Conservation (phyloP, 768 basidiomycete species). For the Omphalotus guepiniiformis region DNA sequence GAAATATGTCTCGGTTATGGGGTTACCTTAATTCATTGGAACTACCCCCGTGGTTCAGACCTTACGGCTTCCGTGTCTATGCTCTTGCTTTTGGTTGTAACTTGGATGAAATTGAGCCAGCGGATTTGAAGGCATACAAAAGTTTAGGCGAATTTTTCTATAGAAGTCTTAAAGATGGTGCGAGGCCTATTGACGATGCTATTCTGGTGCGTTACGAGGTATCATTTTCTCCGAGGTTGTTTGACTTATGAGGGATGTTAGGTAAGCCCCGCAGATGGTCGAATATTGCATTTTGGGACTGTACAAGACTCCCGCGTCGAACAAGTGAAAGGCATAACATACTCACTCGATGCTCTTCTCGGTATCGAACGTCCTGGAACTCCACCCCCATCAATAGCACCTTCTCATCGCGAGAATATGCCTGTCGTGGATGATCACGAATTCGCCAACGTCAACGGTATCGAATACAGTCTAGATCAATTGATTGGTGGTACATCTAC, state of each 20-base stretch:
- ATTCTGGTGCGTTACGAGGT: constrained; percentile 51
- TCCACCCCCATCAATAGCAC: constrained; percentile 35
- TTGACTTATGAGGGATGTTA: constrained; percentile 21
- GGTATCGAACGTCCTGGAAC: constrained; percentile 61
- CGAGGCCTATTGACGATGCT: constrained; percentile 72
- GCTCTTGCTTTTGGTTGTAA: constrained; percentile 90
- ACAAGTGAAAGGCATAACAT: constrained; percentile 97
- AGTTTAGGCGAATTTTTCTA: constrained; percentile 97
- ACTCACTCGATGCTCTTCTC: constrained; percentile 90
- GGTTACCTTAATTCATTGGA: constrained; percentile 92
- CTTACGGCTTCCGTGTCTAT: constrained; percentile 83
- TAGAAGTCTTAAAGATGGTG: constrained; percentile 76
- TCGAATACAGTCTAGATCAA: constrained; percentile 90
- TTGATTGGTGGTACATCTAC: constrained; percentile 64
- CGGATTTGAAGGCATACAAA: constrained; percentile 73
- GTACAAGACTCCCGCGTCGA: constrained; percentile 79
- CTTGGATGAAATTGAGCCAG: constrained; percentile 81
- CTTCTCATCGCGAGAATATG: constrained; percentile 46
- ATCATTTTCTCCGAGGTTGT: neutral
- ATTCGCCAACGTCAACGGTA: constrained; percentile 96
- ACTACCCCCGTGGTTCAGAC: constrained; percentile 94
- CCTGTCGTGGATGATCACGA: constrained; percentile 76
- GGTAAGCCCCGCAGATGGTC: constrained; percentile 95
- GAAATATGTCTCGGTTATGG: constrained; percentile 96
- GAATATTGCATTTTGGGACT: constrained; percentile 85